phyloP scores from a whole-genome alignment of 1,139 yeast genomes.

The Suhomyces terraborum region DNA sequence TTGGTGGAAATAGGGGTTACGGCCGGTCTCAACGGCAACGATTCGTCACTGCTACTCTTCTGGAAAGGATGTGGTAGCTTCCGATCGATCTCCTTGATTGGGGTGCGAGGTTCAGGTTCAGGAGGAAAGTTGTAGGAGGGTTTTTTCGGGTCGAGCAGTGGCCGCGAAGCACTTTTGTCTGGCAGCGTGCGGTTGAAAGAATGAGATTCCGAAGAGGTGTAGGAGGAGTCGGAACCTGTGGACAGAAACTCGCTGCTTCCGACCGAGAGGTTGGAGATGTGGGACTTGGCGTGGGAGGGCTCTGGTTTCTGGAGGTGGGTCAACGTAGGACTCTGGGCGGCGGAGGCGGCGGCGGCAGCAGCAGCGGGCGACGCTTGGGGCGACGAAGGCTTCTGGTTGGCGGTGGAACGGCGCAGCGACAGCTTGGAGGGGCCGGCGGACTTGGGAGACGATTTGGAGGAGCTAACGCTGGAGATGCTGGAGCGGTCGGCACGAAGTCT shows the following conservation, averaged over 20 bases:
- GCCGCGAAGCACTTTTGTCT: background rate
- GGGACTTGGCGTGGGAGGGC: conserved; percentile 17
- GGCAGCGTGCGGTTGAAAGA: conserved; percentile 8
- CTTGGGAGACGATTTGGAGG: conserved; percentile 6
- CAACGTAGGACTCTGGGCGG: conserved; percentile 10
- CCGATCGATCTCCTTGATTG: conserved; percentile 10
- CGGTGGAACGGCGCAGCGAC: conserved; percentile 2
- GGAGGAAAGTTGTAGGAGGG: conserved; percentile 8
- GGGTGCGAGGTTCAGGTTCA: conserved; percentile 4
- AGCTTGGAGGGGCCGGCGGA: background rate
- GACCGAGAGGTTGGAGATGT: conserved; percentile 24
- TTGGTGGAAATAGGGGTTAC: background rate
- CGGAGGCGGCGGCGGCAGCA: conserved; percentile 1
- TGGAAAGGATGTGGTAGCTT: conserved; percentile 14
- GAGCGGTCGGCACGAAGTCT: conserved; percentile 20
- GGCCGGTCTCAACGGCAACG: conserved; percentile 6
- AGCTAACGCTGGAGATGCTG: conserved; percentile 7
- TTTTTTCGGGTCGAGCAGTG: conserved; percentile 2
- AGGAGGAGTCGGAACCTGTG: conserved; percentile 36
- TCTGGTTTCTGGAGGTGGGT: conserved; percentile 15
- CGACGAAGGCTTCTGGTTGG: conserved; percentile 10
- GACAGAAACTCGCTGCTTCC: conserved; percentile 39
- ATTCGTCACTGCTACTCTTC: conserved; percentile 9
- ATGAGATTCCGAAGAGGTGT: conserved; percentile 33
- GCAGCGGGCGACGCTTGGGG: conserved; percentile 1